Evolutionary conservation across 345 rosid species (phyloP).

Genomic region (Angophora floribunda): DNA sequence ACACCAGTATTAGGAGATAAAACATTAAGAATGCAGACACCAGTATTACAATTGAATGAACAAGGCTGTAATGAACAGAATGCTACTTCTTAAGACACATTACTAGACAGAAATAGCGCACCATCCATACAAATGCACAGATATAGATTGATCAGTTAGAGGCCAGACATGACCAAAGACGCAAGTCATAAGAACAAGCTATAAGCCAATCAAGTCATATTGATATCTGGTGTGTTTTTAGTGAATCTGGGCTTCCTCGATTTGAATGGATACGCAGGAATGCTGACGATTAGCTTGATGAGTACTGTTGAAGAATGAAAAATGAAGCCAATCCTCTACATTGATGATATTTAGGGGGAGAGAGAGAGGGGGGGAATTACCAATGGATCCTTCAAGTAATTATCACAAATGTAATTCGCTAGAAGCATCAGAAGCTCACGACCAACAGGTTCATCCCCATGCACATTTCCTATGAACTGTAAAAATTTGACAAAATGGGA

Average conservation of each 20-base stretch:
- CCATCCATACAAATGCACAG: neutral
- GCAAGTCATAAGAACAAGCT: neutral
- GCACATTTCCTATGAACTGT: conserved; percentile 94
- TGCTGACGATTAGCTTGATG: neutral
- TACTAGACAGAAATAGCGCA: neutral
- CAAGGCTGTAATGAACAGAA: neutral
- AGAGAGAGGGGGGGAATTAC: conserved; percentile 19
- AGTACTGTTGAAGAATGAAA: neutral
- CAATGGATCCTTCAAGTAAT: conserved; percentile 63
- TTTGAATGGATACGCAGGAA: neutral
- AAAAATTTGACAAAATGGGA: neutral
- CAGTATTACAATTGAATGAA: neutral
- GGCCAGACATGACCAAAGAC: neutral
- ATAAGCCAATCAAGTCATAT: neutral
- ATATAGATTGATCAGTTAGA: neutral
- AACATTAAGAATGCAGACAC: conserved; percentile 1
- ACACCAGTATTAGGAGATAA: conserved; percentile 1
- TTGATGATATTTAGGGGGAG: neutral
- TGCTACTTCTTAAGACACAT: neutral
- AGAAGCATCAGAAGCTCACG: conserved; percentile 76
- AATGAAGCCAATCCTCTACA: neutral
- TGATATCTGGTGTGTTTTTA: neutral
- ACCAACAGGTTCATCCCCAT: conserved; percentile 95
- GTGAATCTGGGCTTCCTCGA: neutral
- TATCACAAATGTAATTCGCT: conserved; percentile 94